Conservation (phyloP, 345 rosid genomes). For the Gossypium bickii region DNA sequence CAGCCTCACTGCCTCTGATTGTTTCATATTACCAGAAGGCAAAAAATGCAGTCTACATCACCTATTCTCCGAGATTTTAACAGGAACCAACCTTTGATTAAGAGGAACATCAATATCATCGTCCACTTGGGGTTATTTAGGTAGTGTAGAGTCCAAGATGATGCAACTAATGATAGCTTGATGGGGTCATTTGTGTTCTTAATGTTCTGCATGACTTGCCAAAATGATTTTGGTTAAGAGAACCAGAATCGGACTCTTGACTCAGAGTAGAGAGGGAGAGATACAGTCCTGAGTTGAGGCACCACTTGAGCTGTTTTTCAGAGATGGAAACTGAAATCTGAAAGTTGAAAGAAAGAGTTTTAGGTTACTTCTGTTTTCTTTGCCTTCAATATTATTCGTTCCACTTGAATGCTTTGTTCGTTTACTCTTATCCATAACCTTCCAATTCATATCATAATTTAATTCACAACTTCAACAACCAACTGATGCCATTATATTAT, state of each 20-base stretch:
- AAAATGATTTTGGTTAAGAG: background rate
- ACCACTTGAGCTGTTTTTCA: background rate
- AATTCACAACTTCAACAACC: background rate
- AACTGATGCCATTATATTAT: background rate
- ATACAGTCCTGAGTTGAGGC: background rate
- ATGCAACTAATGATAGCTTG: background rate
- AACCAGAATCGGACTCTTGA: background rate
- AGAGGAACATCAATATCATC: background rate
- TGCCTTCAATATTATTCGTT: too few relatives aligned
- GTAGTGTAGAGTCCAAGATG: background rate
- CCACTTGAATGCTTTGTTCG: too few relatives aligned
- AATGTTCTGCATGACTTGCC: background rate
- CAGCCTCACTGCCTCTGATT: background rate
- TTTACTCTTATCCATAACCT: too few relatives aligned
- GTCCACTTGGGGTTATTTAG: background rate
- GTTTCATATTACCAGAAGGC: too few relatives aligned
- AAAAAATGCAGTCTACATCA: too few relatives aligned
- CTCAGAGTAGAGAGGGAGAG: background rate
- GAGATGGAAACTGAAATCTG: background rate
- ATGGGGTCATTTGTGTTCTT: background rate
- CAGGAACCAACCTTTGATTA: background rate
- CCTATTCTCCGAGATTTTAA: too few relatives aligned
- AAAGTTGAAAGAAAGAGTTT: background rate
- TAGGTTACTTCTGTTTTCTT: background rate
- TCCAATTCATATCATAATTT: too few relatives aligned